A percentile compares a stretch with the other conserved stretches of the same genome.
phyloP scores from a whole-genome alignment of 306 rosid species.

The Nissolia schottii region DNA sequence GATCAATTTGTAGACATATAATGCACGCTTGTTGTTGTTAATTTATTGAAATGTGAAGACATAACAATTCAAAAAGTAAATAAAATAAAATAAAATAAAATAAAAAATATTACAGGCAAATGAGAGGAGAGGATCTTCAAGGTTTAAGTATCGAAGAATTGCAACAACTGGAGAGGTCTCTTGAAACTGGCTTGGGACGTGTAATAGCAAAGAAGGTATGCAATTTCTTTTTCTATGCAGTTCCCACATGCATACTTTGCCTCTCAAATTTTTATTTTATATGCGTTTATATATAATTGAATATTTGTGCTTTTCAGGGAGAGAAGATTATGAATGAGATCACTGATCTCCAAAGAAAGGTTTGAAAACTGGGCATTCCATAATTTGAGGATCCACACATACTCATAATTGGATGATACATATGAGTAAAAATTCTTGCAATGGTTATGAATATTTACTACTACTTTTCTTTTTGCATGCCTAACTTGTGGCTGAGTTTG shows the following conservation, averaged over 20 bases:
- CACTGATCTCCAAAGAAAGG: constrained; percentile 72
- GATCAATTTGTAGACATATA: too few species aligned
- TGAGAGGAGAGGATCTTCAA: constrained; percentile 95
- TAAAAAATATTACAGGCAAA: constrained; percentile 67
- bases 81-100: too few species aligned
- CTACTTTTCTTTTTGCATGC: too few species aligned
- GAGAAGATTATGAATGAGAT: constrained; percentile 77
- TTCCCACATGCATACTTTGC: background rate
- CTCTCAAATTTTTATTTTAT: background rate
- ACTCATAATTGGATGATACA: background rate
- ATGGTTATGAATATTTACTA: background rate
- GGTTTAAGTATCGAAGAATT: constrained; percentile 65
- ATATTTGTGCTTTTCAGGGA: constrained; percentile 44
- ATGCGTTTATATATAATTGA: background rate
- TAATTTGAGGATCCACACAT: background rate
- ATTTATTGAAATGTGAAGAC: background rate
- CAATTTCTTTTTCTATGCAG: background rate
- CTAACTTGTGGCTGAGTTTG: background rate
- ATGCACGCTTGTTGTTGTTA: too few species aligned
- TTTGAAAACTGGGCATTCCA: constrained; percentile 27
- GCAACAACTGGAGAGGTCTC: constrained; percentile 68
- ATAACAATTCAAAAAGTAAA: background rate
- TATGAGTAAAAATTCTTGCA: background rate
- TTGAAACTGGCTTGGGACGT: constrained; percentile 73
- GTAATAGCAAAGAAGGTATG: constrained; percentile 68